Evolutionary conservation across 305 asterid species (phyloP).

Genomic region (Fraxinus paxiana): DNA sequence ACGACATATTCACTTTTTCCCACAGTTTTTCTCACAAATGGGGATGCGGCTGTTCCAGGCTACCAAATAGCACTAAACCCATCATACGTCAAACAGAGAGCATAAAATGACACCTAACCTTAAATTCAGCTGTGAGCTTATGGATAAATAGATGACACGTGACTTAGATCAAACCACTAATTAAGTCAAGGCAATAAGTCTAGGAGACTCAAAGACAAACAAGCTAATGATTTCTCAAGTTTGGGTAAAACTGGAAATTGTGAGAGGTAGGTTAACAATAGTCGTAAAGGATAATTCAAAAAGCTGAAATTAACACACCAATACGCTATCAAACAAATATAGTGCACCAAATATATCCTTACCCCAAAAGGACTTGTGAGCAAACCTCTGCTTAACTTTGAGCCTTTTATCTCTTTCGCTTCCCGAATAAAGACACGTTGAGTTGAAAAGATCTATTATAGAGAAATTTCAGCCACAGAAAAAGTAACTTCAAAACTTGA

Average conservation of each 20-base stretch:
- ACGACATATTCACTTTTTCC: background rate
- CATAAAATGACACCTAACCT: background rate
- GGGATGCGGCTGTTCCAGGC: background rate
- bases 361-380: constrained; percentile 48
- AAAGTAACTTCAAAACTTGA: constrained; percentile 40
- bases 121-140: background rate
- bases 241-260: background rate
- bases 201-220: background rate
- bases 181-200: background rate
- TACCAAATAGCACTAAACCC: background rate
- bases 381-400: constrained; percentile 56
- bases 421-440: constrained; percentile 58
- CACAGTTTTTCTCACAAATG: background rate
- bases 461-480: constrained; percentile 54
- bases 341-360: constrained; percentile 45
- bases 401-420: constrained; percentile 59
- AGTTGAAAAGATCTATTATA: constrained; percentile 59
- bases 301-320: background rate
- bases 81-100: background rate
- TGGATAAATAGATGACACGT: background rate
- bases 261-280: background rate
- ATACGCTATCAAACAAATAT: constrained; percentile 18
- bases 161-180: background rate
- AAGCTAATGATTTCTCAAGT: background rate
- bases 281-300: background rate